A percentile compares a stretch with the other conserved stretches of the same genome.
Conservation (phyloP, 345 rosid genomes). For the Bretschneidera sinensis region DNA sequence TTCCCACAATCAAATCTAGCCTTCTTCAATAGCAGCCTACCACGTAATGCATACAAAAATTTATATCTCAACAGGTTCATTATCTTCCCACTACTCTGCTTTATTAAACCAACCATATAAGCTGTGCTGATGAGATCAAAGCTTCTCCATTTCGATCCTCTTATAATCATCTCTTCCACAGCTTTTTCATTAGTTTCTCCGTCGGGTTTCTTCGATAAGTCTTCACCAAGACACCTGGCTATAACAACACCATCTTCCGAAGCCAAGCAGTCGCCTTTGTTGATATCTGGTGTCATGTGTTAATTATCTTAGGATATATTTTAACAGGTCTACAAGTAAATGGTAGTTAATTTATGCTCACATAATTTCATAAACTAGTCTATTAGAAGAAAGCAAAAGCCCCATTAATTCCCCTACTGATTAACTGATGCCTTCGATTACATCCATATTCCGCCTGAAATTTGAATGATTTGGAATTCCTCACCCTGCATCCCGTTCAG, state of each 20-base stretch:
- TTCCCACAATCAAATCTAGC: constrained; percentile 50
- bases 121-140: constrained; percentile 42
- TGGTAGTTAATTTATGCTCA: no score
- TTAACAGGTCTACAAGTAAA: no score
- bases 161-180: constrained; percentile 21
- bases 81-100: constrained; percentile 34
- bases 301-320: constrained; percentile 56
- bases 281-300: constrained; percentile 68
- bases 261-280: constrained; percentile 67
- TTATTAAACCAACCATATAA: constrained; percentile 47
- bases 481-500: no score
- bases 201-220: constrained; percentile 19
- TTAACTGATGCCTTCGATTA: no score
- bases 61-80: constrained; percentile 38
- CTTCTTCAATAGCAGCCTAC: constrained; percentile 24
- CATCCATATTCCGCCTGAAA: no score
- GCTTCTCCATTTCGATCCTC: constrained; percentile 65
- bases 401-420: no score
- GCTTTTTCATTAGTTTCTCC: no score
- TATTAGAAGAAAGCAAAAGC: no score
- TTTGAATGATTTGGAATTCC: no score
- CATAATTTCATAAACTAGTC: constrained; percentile 51
- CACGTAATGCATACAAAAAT: constrained; percentile 29
- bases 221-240: constrained; percentile 62
- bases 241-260: constrained; percentile 60